Evolutionary conservation across 2,329 filamentous ascomycete species (phyloP).

Genomic region (Hymenoscyphus infarciens): DNA sequence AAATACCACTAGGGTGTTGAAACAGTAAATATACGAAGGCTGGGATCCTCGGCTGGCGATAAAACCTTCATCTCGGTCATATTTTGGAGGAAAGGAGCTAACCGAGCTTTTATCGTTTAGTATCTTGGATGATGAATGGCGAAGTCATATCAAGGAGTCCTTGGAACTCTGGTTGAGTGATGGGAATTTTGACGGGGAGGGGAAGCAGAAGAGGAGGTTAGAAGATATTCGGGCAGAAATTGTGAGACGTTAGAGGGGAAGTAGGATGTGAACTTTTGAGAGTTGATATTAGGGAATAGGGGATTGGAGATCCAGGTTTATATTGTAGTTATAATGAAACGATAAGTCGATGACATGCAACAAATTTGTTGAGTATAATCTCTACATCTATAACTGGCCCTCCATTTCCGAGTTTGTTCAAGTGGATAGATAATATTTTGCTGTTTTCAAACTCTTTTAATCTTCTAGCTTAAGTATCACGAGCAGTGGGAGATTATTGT

Average conservation of each 20-base stretch:
- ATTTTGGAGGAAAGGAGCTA: background rate
- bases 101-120: constrained; percentile 32
- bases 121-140: constrained; percentile 58
- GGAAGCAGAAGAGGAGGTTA: constrained; percentile 48
- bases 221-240: constrained; percentile 25
- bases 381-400: too few relatives aligned
- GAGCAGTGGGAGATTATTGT: too few relatives aligned
- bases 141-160: constrained; percentile 37
- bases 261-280: background rate
- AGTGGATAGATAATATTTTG: too few relatives aligned
- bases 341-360: too few relatives aligned
- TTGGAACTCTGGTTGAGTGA: constrained; percentile 53
- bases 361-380: too few relatives aligned
- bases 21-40: too few relatives aligned
- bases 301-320: background rate
- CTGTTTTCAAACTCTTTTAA: too few relatives aligned
- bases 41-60: too few relatives aligned
- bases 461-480: too few relatives aligned
- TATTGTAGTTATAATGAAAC: too few relatives aligned
- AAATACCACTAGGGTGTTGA: too few relatives aligned
- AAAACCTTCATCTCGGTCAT: background rate
- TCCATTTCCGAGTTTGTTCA: too few relatives aligned
- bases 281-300: background rate
- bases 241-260: background rate
- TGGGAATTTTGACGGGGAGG: constrained; percentile 53